Percentiles rank a stretch among this genome's conserved stretches.
phyloP scores from a whole-genome alignment of 1,284 basidiomycete genomes.

The Tranzscheliella williamsii region DNA sequence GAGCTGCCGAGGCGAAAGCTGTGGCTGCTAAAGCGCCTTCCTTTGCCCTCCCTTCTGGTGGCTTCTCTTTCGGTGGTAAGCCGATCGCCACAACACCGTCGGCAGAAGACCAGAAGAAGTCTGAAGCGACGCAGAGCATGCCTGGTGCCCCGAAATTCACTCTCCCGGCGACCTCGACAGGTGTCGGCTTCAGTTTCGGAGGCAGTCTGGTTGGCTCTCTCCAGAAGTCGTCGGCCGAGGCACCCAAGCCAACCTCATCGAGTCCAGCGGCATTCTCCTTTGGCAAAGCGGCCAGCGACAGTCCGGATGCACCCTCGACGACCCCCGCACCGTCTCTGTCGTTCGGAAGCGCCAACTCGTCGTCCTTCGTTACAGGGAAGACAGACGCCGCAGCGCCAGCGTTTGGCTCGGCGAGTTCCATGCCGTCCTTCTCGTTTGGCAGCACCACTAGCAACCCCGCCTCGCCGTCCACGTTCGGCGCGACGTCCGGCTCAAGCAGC shows the following conservation, averaged over 20 bases:
- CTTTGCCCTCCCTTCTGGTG: conserved; percentile 24
- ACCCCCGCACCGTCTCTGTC: too few relatives aligned
- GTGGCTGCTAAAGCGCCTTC: conserved; percentile 9
- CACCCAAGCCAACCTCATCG: too few relatives aligned
- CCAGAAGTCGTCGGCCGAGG: too few relatives aligned
- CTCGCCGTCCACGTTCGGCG: background rate
- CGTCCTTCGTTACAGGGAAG: too few relatives aligned
- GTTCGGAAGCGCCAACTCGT: too few relatives aligned
- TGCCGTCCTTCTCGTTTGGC: conserved; percentile 14
- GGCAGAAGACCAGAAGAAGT: conserved; percentile 15
- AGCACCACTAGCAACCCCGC: background rate
- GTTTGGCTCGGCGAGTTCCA: conserved; percentile 8
- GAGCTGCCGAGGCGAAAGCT: too few relatives aligned
- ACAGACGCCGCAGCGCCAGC: background rate
- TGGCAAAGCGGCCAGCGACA: too few relatives aligned
- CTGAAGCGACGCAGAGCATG: conserved; percentile 28
- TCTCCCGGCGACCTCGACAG: conserved; percentile 1
- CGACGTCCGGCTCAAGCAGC: background rate
- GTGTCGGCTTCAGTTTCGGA: conserved; percentile 21
- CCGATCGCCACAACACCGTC: conserved; percentile 2
- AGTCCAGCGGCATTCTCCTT: too few relatives aligned
- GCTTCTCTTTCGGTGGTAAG: conserved; percentile 38
- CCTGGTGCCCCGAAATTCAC: conserved; percentile 17
- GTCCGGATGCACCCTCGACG: too few relatives aligned
- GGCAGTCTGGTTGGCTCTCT: conserved; percentile 34